Percentiles rank a stretch among this genome's conserved stretches.
Evolutionary conservation across 2,329 filamentous ascomycete species (phyloP).

Genomic region (Trichoderma sp.): DNA sequence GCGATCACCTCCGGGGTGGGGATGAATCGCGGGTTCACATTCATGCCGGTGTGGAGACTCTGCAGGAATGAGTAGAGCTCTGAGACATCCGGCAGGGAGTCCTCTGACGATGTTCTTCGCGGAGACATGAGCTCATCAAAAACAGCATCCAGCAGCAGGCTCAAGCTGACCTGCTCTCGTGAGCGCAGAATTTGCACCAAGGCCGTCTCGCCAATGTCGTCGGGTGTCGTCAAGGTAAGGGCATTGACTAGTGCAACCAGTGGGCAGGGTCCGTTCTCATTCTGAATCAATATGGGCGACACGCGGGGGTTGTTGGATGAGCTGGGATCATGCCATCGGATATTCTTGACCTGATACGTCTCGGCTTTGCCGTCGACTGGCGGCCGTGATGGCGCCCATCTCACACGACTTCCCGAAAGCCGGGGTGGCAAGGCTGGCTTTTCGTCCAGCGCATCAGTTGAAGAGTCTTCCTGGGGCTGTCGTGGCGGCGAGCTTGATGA

Average conservation of each 20-base stretch:
- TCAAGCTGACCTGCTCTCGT: constrained; percentile 83
- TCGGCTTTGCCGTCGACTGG: constrained; percentile 55
- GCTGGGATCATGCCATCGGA: constrained; percentile 73
- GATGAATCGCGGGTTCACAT: constrained; percentile 89
- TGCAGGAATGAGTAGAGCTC: constrained; percentile 86
- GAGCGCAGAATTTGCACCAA: constrained; percentile 74
- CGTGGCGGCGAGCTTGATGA: constrained; percentile 22
- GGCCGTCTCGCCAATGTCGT: constrained; percentile 59
- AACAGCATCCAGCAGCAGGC: constrained; percentile 79
- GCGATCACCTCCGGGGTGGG: constrained; percentile 48
- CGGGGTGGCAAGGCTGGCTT: constrained; percentile 41
- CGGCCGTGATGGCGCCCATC: constrained; percentile 40
- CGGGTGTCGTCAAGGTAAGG: constrained; percentile 75
- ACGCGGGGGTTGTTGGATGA: constrained; percentile 60
- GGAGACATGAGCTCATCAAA: constrained; percentile 90
- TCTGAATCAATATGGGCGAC: constrained; percentile 90
- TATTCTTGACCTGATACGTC: constrained; percentile 90
- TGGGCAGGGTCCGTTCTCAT: constrained; percentile 91
- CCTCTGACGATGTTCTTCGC: constrained; percentile 59
- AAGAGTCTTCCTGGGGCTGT: constrained; percentile 15
- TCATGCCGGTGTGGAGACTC: constrained; percentile 92
- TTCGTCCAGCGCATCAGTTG: constrained; percentile 19
- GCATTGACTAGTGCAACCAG: constrained; percentile 91
- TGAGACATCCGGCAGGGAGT: constrained; percentile 75
- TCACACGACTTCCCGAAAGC: constrained; percentile 28